Conservation (phyloP, 148 eudicot species). For the Rhododendron simsii region DNA sequence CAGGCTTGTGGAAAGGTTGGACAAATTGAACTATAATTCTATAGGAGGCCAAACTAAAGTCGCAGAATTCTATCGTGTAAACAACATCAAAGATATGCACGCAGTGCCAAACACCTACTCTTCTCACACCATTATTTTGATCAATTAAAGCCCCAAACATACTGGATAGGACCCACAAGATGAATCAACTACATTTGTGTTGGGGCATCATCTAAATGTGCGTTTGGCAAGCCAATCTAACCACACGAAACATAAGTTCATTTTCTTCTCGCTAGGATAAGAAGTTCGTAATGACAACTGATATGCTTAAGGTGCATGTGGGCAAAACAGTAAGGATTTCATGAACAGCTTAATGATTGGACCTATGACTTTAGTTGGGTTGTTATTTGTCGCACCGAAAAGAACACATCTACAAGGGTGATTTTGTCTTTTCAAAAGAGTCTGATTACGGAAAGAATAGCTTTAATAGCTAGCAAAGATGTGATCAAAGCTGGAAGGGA, state of each 20-base stretch:
- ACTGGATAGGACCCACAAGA: not conserved
- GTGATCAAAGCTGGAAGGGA: not conserved
- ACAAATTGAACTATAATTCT: not conserved
- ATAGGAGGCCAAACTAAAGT: not conserved
- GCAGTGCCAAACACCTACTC: not conserved
- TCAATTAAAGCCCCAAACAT: not conserved
- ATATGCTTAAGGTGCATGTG: not conserved
- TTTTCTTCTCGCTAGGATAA: not conserved
- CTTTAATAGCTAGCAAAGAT: not conserved
- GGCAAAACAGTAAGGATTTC: not conserved
- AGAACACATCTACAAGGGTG: not conserved
- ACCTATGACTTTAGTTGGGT: not conserved
- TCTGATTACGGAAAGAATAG: no score
- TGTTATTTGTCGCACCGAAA: not conserved
- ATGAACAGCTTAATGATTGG: not conserved
- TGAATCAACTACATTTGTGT: not conserved
- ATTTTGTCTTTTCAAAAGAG: not conserved
- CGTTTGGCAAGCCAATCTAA: not conserved
- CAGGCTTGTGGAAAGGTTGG: not conserved
- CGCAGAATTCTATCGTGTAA: not conserved
- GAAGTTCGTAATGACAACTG: not conserved
- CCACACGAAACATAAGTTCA: not conserved
- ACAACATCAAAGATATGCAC: not conserved
- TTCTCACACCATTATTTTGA: not conserved
- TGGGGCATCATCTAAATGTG: not conserved